Conservation (phyloP, 2,329 filamentous ascomycete genomes). For the Aureobasidium sp. region DNA sequence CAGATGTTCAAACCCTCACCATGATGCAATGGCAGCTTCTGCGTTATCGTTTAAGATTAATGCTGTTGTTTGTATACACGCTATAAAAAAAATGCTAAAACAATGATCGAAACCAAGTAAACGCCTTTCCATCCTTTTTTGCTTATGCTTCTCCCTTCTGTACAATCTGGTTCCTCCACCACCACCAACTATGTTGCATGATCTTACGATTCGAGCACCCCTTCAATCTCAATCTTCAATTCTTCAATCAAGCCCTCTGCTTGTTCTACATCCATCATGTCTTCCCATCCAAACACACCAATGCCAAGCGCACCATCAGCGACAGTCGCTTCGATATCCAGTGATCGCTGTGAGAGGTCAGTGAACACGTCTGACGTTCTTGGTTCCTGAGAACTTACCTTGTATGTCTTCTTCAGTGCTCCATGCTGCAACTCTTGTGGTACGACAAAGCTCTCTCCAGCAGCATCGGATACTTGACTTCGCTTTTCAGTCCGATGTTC, state of each 20-base stretch:
- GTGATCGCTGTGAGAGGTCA: conserved; percentile 34
- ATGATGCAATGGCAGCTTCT: neutral
- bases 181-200: neutral
- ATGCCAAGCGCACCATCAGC: conserved; percentile 41
- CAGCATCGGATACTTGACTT: conserved; percentile 15
- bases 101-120: neutral
- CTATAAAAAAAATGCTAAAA: neutral
- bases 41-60: neutral
- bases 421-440: conserved; percentile 21
- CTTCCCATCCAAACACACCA: conserved; percentile 42
- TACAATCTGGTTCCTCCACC: neutral
- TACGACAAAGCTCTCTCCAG: conserved; percentile 13
- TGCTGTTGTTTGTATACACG: neutral
- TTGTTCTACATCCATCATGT: conserved; percentile 32
- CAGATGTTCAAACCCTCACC: neutral
- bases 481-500: conserved; percentile 17
- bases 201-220: neutral
- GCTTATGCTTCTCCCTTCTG: neutral
- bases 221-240: conserved; percentile 14
- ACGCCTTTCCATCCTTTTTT: neutral
- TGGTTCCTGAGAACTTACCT: conserved; percentile 28
- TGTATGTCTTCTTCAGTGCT: conserved; percentile 24
- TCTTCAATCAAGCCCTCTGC: conserved; percentile 26
- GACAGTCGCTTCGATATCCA: conserved; percentile 49
- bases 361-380: neutral